Evolutionary conservation across 1,284 basidiomycete species (phyloP).

Genomic region (Malassezia furfur): DNA sequence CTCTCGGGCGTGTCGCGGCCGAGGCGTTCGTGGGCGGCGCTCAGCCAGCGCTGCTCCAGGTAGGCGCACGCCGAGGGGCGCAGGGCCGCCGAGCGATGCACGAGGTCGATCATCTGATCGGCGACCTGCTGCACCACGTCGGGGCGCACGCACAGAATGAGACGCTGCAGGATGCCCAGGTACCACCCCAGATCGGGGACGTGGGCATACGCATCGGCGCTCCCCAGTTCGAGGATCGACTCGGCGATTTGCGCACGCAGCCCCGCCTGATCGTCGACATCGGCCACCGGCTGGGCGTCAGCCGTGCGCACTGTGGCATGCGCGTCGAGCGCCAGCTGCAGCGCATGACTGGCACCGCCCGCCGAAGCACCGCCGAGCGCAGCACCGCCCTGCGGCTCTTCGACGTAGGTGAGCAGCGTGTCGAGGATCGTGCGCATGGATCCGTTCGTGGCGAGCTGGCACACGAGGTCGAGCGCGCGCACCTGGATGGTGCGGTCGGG

Average conservation of each 20-base stretch:
- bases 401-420: conserved; percentile 74
- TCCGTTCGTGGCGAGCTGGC: conserved; percentile 71
- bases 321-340: neutral
- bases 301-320: neutral
- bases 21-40: conserved; percentile 55
- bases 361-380: neutral
- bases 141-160: conserved; percentile 63
- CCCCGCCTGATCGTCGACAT: conserved; percentile 54
- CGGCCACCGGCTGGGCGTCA: neutral
- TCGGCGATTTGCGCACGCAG: conserved; percentile 74
- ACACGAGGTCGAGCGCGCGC: conserved; percentile 83
- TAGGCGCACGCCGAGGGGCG: conserved; percentile 59
- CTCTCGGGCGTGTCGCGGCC: conserved; percentile 43
- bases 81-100: conserved; percentile 46
- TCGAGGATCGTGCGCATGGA: conserved; percentile 82
- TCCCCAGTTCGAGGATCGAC: conserved; percentile 71
- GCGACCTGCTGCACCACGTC: conserved; percentile 63
- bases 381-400: conserved; percentile 33
- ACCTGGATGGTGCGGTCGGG: conserved; percentile 89
- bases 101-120: conserved; percentile 76
- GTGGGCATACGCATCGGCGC: conserved; percentile 71
- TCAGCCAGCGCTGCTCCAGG: conserved; percentile 53
- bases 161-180: conserved; percentile 60
- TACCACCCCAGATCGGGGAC: conserved; percentile 94
- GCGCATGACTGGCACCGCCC: conserved; percentile 39